These are phyloP conservation scores for Termitomyces sp. DNA, from an alignment of 768 basidiomycete species.

Conservation along the genomic window DNA sequence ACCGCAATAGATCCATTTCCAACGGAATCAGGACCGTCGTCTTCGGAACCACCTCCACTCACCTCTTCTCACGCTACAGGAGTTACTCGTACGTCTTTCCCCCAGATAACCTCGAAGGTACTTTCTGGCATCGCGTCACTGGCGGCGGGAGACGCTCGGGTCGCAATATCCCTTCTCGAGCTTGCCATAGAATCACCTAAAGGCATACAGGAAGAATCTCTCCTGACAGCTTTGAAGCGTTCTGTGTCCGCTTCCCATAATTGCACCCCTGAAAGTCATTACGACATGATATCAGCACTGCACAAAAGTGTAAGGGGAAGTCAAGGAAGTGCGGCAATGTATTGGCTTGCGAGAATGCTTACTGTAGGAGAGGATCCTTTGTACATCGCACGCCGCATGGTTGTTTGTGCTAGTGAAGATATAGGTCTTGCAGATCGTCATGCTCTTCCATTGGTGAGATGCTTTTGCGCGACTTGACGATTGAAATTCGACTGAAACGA, in stretches of 20 bases:
- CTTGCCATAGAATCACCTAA: slow-evolving; percentile 46
- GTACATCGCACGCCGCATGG: slow-evolving; percentile 66
- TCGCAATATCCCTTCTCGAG: slow-evolving; percentile 73
- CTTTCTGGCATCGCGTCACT: slow-evolving; percentile 45
- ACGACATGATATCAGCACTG: slow-evolving; percentile 80
- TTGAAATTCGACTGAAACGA: neutral
- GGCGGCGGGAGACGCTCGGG: slow-evolving; percentile 67
- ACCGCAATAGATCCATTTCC: neutral
- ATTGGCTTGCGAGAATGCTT: slow-evolving; percentile 86
- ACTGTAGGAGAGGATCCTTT: slow-evolving; percentile 76
- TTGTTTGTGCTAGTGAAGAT: slow-evolving; percentile 83
- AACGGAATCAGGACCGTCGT: neutral
- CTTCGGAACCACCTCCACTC: slow-evolving; percentile 6
- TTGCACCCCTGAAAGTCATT: slow-evolving; percentile 67
- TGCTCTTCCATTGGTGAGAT: slow-evolving; percentile 68
- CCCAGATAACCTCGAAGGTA: slow-evolving; percentile 42
- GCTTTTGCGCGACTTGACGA: neutral
- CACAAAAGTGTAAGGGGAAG: slow-evolving; percentile 82
- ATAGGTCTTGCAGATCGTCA: slow-evolving; percentile 74
- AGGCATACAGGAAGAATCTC: slow-evolving; percentile 33
- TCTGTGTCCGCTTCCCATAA: slow-evolving; percentile 69
- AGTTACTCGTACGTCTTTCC: slow-evolving; percentile 12
- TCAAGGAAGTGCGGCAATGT: slow-evolving; percentile 73
- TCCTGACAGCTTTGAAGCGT: slow-evolving; percentile 53
- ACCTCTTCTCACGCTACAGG: slow-evolving; percentile 16